Percentiles rank a stretch among this genome's conserved stretches.
phyloP scores from a whole-genome alignment of 2,329 filamentous ascomycete species.

The Clonostachys sp. region DNA sequence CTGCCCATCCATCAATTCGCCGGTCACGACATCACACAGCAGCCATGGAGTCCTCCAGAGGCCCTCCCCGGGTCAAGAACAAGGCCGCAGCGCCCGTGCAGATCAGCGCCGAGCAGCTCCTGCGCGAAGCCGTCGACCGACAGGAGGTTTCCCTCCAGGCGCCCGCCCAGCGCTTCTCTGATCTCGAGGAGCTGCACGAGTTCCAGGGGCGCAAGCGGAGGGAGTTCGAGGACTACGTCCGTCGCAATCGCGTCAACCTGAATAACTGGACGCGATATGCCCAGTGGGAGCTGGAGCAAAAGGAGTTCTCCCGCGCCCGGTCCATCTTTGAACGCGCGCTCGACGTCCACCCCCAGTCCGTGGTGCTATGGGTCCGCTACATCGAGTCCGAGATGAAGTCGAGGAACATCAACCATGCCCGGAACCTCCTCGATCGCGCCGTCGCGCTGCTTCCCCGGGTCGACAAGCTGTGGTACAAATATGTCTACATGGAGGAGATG shows the following conservation, averaged over 20 bases:
- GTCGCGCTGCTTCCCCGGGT: slow-evolving; percentile 86
- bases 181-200: slow-evolving; percentile 96
- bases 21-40: not conserved
- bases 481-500: slow-evolving; percentile 98
- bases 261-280: slow-evolving; percentile 99
- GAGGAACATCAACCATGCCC: slow-evolving; percentile 92
- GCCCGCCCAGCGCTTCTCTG: slow-evolving; percentile 90
- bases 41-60: slow-evolving; percentile 84
- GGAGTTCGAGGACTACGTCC: slow-evolving; percentile 97
- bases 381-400: slow-evolving; percentile 93
- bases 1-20: too few species aligned
- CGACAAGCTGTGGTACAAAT: slow-evolving; percentile 99
- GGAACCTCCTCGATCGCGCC: slow-evolving; percentile 92
- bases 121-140: slow-evolving; percentile 93
- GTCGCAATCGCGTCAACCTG: slow-evolving; percentile 90
- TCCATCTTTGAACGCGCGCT: slow-evolving; percentile 93
- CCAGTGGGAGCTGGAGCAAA: slow-evolving; percentile 95
- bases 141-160: slow-evolving; percentile 86
- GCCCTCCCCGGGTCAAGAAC: slow-evolving; percentile 96
- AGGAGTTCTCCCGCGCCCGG: slow-evolving; percentile 87
- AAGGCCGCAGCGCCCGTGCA: slow-evolving; percentile 89
- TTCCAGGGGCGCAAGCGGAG: slow-evolving; percentile 94
- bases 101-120: slow-evolving; percentile 94
- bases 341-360: slow-evolving; percentile 83
- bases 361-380: slow-evolving; percentile 87